Base-by-base conservation (phyloP, 202 grass and related monocot genomes). In the Schoenoplectus triqueter region DNA sequence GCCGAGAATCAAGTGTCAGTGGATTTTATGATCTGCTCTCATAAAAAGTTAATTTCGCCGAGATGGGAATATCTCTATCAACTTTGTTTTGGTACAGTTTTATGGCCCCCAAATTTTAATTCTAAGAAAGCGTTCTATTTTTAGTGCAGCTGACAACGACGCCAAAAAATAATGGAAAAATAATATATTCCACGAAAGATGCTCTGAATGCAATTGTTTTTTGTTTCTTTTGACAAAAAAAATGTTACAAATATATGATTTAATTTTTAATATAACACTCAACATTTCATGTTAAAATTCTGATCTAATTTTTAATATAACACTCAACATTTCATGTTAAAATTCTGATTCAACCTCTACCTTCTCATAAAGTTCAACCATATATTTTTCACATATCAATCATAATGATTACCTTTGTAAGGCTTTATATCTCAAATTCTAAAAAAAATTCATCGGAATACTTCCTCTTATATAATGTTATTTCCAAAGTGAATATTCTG, bases 401-500 rank as follows among this genome's bases (percentile, higher is more conserved):
- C 55, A 59, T 13, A 59, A 10, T 15, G 56, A 59, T 55, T 55
- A 48, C 72, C 49, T 59, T 78, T 60, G 10, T 60, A 13, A 59
- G 7, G 51, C 74, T 78, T 78, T 78, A 9, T 60, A 60, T 17
- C 74, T 78, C 74, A 78, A 78, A 42, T 59, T 17, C 74, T 78
- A 31, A 31, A 78, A 78, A 60, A 60, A 78, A 60, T 78, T 60
- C 74, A 78, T 60, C 54, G 13, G 54, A 60, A 78, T 60, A 66
- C 13, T 11, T 56, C 63, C 1, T 18, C 50, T 9, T 52, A 52
- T 19, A 17, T 48, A 15, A 67, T 82, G 17, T 31, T 50, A 52
- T 67, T 82, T 2, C 6, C n/a, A 13, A 46, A 81, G 8, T 64
- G 41, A 48, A 81, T 81, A 81, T 81, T 81, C 79, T 81, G 79